phyloP scores from a whole-genome alignment of 176 grass and related monocot species.

The Coix lacrymajobi region DNA sequence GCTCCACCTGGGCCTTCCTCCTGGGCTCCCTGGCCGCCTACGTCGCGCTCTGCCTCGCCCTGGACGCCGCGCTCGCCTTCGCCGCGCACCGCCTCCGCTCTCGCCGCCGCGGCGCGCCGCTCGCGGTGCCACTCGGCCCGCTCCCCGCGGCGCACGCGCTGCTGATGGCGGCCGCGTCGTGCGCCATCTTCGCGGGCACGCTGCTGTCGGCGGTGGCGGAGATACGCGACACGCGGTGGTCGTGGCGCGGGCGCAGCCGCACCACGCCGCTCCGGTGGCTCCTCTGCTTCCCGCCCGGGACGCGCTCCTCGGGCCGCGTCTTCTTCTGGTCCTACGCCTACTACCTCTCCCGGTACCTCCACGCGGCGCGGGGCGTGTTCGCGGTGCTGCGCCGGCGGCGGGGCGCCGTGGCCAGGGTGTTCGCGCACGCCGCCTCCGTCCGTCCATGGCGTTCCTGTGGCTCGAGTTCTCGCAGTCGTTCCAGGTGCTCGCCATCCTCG shows the following conservation, averaged over 20 bases:
- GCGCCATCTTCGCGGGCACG: conserved; percentile 56
- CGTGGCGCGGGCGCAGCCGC: conserved; percentile 68
- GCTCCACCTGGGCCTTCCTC: conserved; percentile 84
- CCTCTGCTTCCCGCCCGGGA: conserved; percentile 83
- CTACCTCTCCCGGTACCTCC: conserved; percentile 94
- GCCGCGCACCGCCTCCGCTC: not conserved
- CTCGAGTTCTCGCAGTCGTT: conserved; percentile 97
- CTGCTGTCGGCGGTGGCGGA: conserved; percentile 68
- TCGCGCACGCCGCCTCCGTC: conserved; percentile 63
- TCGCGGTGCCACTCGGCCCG: conserved; percentile 46
- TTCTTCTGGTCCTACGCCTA: conserved; percentile 99
- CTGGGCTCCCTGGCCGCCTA: conserved; percentile 50
- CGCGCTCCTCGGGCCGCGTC: conserved; percentile 70
- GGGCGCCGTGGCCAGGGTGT: conserved; percentile 23
- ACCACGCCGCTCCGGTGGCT: conserved; percentile 81
- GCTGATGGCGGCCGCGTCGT: conserved; percentile 52
- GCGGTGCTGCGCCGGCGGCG: conserved; percentile 38
- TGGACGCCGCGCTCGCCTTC: conserved; percentile 24
- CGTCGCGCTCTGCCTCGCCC: conserved; percentile 36
- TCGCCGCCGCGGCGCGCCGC: conserved; percentile 26
- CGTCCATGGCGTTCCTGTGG: conserved; percentile 97
- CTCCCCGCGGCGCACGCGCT: conserved; percentile 60
- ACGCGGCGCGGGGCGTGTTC: conserved; percentile 58
- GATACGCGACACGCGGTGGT: conserved; percentile 88
- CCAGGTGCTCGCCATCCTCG: conserved; percentile 88